phyloP scores from a whole-genome alignment of 179 eudicot genomes.

The Corrigiola litoralis region DNA sequence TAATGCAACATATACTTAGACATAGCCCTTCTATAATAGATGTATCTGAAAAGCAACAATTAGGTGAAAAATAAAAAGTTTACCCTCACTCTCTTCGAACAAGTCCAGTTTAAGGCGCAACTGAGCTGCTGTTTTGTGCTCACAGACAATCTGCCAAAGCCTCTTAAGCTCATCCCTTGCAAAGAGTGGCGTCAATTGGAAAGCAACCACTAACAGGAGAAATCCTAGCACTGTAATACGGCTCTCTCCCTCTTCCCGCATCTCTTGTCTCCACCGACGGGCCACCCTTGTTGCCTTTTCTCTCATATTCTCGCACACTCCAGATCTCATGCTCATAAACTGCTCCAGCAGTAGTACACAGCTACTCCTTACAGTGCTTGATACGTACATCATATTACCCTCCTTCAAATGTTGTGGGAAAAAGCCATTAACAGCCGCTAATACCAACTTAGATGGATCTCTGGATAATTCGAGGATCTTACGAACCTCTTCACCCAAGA shows the following conservation, averaged over 20 bases:
- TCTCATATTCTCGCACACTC: constrained; percentile 9
- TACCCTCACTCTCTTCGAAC: constrained; percentile 18
- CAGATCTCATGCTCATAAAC: constrained; percentile 25
- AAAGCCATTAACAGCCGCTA: constrained; percentile 42
- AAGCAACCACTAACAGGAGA: constrained; percentile 34
- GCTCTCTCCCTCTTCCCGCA: constrained; percentile 15
- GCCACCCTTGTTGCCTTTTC: constrained; percentile 24
- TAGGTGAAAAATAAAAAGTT: constrained; percentile 1
- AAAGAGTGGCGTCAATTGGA: constrained; percentile 19
- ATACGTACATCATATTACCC: constrained; percentile 14
- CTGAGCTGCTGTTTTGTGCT: constrained; percentile 11
- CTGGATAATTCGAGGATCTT: constrained; percentile 22
- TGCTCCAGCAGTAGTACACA: constrained; percentile 38
- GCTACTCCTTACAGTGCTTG: constrained; percentile 29
- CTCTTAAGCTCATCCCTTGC: constrained; percentile 25
- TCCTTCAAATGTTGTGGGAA: constrained; percentile 38
- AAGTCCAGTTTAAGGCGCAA: constrained; percentile 25
- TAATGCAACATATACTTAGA: too few species aligned
- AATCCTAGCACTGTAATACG: constrained; percentile 28
- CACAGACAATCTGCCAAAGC: constrained; percentile 14
- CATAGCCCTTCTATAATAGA: too few species aligned
- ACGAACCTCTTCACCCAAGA: constrained; percentile 24
- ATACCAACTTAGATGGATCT: constrained; percentile 30
- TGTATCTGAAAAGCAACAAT: neutral
- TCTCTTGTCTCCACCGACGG: constrained; percentile 25